Conservation (phyloP, 352 stramenopile species). For the Phytophthora sojae region DNA sequence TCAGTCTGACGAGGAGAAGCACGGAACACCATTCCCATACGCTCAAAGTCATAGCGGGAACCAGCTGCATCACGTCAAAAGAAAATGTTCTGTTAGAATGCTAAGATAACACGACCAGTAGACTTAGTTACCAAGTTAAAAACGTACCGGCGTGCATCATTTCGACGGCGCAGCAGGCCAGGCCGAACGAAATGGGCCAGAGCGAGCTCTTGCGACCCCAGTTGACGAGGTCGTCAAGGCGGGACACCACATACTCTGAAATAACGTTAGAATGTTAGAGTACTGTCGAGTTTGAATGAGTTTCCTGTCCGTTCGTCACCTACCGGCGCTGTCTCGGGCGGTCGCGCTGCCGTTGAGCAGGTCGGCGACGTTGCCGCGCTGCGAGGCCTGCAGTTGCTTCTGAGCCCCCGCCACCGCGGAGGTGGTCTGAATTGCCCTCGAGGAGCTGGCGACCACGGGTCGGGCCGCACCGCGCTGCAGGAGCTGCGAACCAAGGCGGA, state of each 20-base stretch:
- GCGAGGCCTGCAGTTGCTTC: conserved; percentile 20
- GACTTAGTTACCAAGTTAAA: conserved; percentile 8
- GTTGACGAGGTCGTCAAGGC: conserved; percentile 98
- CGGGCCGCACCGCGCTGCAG: not conserved
- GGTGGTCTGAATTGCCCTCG: conserved; percentile 21
- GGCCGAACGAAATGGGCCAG: conserved; percentile 99
- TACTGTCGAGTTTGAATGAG: too few species aligned
- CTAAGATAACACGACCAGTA: not conserved
- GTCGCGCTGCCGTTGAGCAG: conserved; percentile 61
- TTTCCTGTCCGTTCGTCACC: conserved; percentile 5
- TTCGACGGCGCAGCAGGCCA: conserved; percentile 99
- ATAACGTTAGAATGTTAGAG: not conserved
- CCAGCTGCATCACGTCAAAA: conserved; percentile 15
- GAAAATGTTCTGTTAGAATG: not conserved
- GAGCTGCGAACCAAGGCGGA: conserved; percentile 25
- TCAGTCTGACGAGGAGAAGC: conserved; percentile 94
- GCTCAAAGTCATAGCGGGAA: conserved; percentile 96
- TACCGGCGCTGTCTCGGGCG: conserved; percentile 78
- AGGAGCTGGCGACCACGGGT: conserved; percentile 5
- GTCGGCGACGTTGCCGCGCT: conserved; percentile 70
- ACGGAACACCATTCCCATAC: conserved; percentile 97
- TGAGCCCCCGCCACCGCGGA: conserved; percentile 4
- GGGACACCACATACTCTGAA: conserved; percentile 96
- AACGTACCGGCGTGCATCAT: conserved; percentile 95
- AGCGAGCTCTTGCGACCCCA: conserved; percentile 96